Evolutionary conservation across 768 basidiomycete species (phyloP).

Genomic region (Imleria badia): DNA sequence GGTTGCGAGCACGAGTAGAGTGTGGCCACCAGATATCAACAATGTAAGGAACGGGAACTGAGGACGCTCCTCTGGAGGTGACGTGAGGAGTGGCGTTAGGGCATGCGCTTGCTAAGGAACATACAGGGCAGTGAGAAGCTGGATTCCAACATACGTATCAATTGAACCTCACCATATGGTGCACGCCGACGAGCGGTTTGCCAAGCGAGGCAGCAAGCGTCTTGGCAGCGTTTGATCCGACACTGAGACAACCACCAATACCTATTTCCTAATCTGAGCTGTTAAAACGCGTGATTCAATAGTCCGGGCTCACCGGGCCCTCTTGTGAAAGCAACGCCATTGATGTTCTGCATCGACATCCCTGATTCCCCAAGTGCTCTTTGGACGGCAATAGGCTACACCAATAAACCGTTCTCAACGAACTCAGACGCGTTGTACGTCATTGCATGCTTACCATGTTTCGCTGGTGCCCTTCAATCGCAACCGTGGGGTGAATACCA

Average conservation of each 20-base stretch:
- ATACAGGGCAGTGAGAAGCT: background rate
- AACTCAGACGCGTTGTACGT: background rate
- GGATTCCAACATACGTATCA: background rate
- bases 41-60: conserved; percentile 85
- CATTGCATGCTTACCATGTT: conserved; percentile 56
- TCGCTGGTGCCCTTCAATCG: conserved; percentile 74
- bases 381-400: conserved; percentile 70
- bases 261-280: conserved; percentile 39
- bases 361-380: conserved; percentile 67
- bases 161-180: conserved; percentile 78
- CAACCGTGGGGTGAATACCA: conserved; percentile 78
- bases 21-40: conserved; percentile 93
- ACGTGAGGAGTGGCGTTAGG: conserved; percentile 73
- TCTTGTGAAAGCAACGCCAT: conserved; percentile 89
- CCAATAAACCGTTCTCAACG: background rate
- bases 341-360: conserved; percentile 58
- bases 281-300: background rate
- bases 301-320: conserved; percentile 60
- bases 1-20: conserved; percentile 75
- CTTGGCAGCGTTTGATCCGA: conserved; percentile 82
- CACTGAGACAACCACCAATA: conserved; percentile 77
- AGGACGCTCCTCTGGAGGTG: conserved; percentile 42
- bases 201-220: conserved; percentile 72
- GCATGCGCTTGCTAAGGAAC: conserved; percentile 85
- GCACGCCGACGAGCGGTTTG: conserved; percentile 86